Evolutionary conservation across 2,329 filamentous ascomycete species (phyloP), one percentile per base, ranked within the genome.

Genomic region (Pseudofabraea citricarpa): DNA sequence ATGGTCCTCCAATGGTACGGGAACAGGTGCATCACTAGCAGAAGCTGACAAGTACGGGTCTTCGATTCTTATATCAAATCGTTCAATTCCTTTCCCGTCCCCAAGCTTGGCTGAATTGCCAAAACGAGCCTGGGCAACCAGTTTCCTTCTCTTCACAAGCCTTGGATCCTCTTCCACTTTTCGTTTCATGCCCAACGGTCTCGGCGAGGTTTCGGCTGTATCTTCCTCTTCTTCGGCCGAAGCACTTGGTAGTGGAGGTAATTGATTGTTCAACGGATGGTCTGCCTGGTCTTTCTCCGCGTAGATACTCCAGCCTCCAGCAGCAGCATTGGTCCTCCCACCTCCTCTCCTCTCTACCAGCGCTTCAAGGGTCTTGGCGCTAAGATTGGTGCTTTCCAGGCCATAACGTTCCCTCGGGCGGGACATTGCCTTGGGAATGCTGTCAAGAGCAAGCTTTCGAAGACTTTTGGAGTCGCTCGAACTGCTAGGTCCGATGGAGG

Each of bases 341-440:
- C 82, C 69, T 1, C 90, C 89, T 27, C 82, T 77, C 36, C 82
- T 75, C 13, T 82, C 74, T 13, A 91, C 67, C 32, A 95, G 68
- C 2, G 83, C 83, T 5, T 75, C 71, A 9, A 95, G 68, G 44
- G 85, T 90, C 51, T 80, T 82, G 13, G 87, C 86, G 1, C 77
- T 75, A 16, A 95, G 69, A 38, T 75, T 80, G 2, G 86, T 87
- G 5, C 77, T 64, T 48, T 80, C 76, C 1, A 95, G 68, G 0
- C 79, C 74, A 52, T 87, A 91, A 22, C 89, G 75, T 49, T 84
- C 76, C 22, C 84, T 77, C 1, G 87, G 85, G 12, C 81, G 74
- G 1, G 87, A 93, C 10, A 95, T 73, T 0, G 89, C 89, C 56
- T 88, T 90, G 0, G 89, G 87, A 6, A 95, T 81, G 2, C 87